Conservation (phyloP, 495 filamentous ascomycete species). For the Annulohypoxylon moriforme region DNA sequence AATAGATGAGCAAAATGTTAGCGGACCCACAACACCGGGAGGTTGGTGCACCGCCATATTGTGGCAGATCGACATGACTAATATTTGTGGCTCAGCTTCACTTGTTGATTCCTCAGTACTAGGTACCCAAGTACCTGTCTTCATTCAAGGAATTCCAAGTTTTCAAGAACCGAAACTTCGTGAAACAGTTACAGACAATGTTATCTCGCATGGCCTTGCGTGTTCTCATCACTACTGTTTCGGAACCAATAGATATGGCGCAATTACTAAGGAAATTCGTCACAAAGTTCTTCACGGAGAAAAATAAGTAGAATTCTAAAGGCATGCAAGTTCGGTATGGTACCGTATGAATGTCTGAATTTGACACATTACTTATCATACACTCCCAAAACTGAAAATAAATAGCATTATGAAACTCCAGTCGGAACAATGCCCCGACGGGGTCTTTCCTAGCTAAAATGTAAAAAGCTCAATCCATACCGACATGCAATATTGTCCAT, state of each 20-base stretch:
- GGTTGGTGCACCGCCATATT: not conserved
- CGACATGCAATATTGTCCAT: slow-evolving; percentile 30
- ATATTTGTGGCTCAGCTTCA: not conserved
- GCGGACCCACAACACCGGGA: not conserved
- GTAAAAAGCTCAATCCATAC: slow-evolving; percentile 23
- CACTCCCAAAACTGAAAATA: slow-evolving; percentile 16
- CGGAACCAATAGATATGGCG: not conserved
- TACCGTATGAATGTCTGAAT: slow-evolving; percentile 14
- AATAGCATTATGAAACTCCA: slow-evolving; percentile 14
- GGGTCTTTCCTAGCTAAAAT: not conserved
- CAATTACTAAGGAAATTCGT: not conserved
- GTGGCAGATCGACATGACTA: too few relatives aligned
- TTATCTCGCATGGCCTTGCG: slow-evolving; percentile 17
- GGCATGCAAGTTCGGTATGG: not conserved
- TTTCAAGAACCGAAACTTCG: slow-evolving; percentile 14
- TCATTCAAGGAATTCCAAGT: not conserved
- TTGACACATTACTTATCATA: slow-evolving; percentile 37
- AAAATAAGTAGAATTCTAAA: slow-evolving; percentile 5
- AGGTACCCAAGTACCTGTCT: too few relatives aligned
- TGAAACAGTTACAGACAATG: slow-evolving; percentile 17
- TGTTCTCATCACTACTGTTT: slow-evolving; percentile 5
- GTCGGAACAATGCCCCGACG: not conserved
- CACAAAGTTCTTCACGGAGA: not conserved
- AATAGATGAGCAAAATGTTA: slow-evolving; percentile 6
- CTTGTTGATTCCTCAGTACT: too few relatives aligned